A percentile compares a stretch with the other conserved stretches of the same genome.
These are phyloP conservation scores for Solanum tacnaense DNA, from an alignment of 257 asterid species.

Conservation along the genomic window DNA sequence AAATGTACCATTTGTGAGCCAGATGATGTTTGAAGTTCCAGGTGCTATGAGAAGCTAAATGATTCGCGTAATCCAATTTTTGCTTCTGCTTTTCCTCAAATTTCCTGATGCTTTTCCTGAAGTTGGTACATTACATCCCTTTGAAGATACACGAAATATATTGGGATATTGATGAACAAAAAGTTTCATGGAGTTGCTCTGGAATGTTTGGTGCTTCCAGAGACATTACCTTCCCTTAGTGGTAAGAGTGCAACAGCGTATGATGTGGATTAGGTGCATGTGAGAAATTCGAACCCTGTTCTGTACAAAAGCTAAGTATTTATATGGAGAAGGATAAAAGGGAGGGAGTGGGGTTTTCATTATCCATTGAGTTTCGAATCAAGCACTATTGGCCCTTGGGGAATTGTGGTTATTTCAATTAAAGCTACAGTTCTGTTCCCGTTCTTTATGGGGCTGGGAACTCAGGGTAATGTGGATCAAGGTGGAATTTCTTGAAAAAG, in stretches of 20 bases:
- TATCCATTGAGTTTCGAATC: not conserved
- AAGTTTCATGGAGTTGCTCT: not conserved
- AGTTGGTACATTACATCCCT: not conserved
- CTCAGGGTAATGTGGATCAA: not conserved
- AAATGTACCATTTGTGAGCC: not conserved
- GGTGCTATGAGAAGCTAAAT: not conserved
- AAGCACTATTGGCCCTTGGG: not conserved
- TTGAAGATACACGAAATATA: not conserved
- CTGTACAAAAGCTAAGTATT: not conserved
- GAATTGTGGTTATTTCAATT: not conserved
- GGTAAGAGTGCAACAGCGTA: not conserved
- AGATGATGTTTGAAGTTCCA: not conserved
- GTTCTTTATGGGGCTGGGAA: not conserved
- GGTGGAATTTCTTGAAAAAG: not conserved
- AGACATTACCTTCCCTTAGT: not conserved
- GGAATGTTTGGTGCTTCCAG: not conserved
- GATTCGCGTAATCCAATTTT: not conserved
- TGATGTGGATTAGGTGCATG: not conserved
- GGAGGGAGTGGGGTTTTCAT: not conserved
- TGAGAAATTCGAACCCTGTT: not conserved
- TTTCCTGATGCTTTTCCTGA: not conserved
- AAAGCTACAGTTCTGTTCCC: not conserved
- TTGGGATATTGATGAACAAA: not conserved
- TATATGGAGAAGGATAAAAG: not conserved
- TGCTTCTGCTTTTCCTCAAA: not conserved